Percentiles rank a stretch among this genome's conserved stretches.
Evolutionary conservation across 1,284 basidiomycete species (phyloP).

Genomic region (Flammula alnicola): DNA sequence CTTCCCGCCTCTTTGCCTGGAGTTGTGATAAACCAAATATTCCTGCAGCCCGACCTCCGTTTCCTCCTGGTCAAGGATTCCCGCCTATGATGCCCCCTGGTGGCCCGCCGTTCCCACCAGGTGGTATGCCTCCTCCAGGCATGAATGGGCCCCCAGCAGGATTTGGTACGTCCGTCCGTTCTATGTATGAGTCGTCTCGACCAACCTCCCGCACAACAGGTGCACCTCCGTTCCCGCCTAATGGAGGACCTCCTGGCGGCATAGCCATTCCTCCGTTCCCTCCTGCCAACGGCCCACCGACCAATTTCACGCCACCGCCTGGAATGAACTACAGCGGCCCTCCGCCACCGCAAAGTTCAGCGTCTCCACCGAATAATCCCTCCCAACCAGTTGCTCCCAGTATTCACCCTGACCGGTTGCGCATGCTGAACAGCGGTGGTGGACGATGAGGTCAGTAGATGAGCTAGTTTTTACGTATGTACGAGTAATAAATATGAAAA

Average conservation of each 20-base stretch:
- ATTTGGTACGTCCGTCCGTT: slow-evolving; percentile 19
- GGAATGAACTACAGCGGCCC: slow-evolving; percentile 37
- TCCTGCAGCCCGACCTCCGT: slow-evolving; percentile 62
- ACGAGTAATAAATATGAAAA: slow-evolving; percentile 13
- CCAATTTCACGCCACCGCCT: slow-evolving; percentile 30
- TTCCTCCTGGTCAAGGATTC: slow-evolving; percentile 61
- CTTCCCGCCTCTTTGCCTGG: not conserved
- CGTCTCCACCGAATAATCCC: slow-evolving; percentile 23
- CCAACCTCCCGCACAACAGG: slow-evolving; percentile 34
- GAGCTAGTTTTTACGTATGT: slow-evolving; percentile 11
- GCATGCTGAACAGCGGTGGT: slow-evolving; percentile 71
- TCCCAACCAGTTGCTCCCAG: slow-evolving; percentile 46
- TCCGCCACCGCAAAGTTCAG: slow-evolving; percentile 28
- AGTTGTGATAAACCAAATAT: slow-evolving; percentile 10
- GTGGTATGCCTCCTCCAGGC: slow-evolving; percentile 41
- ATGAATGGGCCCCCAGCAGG: slow-evolving; percentile 39
- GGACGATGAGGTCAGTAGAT: slow-evolving; percentile 25
- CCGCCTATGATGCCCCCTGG: slow-evolving; percentile 54
- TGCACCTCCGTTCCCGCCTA: slow-evolving; percentile 67
- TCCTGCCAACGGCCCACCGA: slow-evolving; percentile 39
- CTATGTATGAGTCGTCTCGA: not conserved
- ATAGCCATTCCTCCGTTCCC: slow-evolving; percentile 50
- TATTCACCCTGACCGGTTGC: slow-evolving; percentile 86
- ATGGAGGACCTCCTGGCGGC: slow-evolving; percentile 42
- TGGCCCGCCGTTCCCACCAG: slow-evolving; percentile 66